These are phyloP conservation scores for Aspergillus felis DNA, from an alignment of 2,329 filamentous ascomycete genomes.

Conservation along the genomic window DNA sequence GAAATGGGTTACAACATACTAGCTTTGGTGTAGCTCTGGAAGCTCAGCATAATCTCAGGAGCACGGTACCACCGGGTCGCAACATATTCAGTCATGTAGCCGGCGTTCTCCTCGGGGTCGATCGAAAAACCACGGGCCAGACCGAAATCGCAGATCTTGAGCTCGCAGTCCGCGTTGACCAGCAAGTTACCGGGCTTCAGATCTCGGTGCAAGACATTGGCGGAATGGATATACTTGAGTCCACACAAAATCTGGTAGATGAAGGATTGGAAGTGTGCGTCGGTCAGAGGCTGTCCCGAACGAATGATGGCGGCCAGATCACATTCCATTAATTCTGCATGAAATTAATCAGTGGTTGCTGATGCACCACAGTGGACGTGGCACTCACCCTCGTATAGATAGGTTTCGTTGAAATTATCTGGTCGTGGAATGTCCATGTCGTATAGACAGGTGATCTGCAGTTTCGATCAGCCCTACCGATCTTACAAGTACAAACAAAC, in stretches of 20 bases:
- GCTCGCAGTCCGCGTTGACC: slow-evolving; percentile 97
- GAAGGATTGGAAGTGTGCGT: slow-evolving; percentile 99
- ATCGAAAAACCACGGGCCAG: slow-evolving; percentile 94
- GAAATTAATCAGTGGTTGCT: slow-evolving; percentile 5
- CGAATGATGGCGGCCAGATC: slow-evolving; percentile 97
- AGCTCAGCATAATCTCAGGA: slow-evolving; percentile 98
- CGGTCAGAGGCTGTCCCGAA: slow-evolving; percentile 92
- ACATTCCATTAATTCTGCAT: slow-evolving; percentile 93
- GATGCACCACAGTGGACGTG: background rate
- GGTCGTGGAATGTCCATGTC: slow-evolving; percentile 99
- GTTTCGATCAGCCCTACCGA: slow-evolving; percentile 33
- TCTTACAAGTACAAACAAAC: background rate
- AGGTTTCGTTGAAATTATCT: slow-evolving; percentile 98
- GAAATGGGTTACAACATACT: slow-evolving; percentile 61
- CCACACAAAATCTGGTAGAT: slow-evolving; percentile 99
- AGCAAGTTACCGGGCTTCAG: slow-evolving; percentile 95
- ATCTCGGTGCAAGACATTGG: slow-evolving; percentile 94
- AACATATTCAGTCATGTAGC: slow-evolving; percentile 99
- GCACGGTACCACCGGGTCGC: slow-evolving; percentile 98
- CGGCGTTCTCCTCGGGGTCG: slow-evolving; percentile 95
- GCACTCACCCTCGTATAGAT: slow-evolving; percentile 86
- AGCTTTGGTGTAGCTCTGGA: slow-evolving; percentile 99
- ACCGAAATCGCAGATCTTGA: slow-evolving; percentile 99
- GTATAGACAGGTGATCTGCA: slow-evolving; percentile 93
- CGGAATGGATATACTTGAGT: slow-evolving; percentile 98